phyloP scores from a whole-genome alignment of 371 early-diverging fungal genomes.

The Syncephalastrum contaminatum region DNA sequence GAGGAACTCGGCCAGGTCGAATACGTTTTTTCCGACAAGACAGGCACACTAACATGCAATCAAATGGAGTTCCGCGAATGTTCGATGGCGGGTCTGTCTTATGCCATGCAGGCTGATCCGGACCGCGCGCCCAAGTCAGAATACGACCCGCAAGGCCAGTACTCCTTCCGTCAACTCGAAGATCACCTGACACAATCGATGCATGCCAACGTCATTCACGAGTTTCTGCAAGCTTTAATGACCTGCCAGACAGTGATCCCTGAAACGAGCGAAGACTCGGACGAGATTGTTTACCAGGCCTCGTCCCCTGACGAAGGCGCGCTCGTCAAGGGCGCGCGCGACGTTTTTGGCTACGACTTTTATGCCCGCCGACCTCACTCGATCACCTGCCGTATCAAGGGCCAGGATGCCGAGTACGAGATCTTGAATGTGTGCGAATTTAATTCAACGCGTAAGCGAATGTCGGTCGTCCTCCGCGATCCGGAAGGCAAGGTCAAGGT shows the following conservation, averaged over 20 bases:
- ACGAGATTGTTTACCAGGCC: slow-evolving; percentile 79
- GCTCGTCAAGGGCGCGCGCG: slow-evolving; percentile 79
- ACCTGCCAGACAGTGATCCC: slow-evolving; percentile 99
- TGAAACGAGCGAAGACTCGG: slow-evolving; percentile 53
- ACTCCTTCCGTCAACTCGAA: slow-evolving; percentile 63
- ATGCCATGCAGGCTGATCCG: slow-evolving; percentile 66
- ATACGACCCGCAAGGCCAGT: slow-evolving; percentile 39
- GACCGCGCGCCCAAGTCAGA: slow-evolving; percentile 43
- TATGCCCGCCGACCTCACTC: slow-evolving; percentile 87
- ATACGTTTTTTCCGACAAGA: slow-evolving; percentile 88
- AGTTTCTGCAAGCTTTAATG: slow-evolving; percentile 79
- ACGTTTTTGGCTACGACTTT: slow-evolving; percentile 62
- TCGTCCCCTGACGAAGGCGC: slow-evolving; percentile 92
- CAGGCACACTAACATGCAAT: slow-evolving; percentile 96
- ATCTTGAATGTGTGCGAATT: slow-evolving; percentile 96
- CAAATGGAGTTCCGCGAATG: slow-evolving; percentile 93
- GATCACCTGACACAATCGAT: slow-evolving; percentile 54
- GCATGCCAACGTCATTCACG: slow-evolving; percentile 55
- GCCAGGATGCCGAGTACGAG: slow-evolving; percentile 73
- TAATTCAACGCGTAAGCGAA: slow-evolving; percentile 96
- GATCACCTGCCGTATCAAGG: slow-evolving; percentile 72
- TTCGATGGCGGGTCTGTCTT: slow-evolving; percentile 75
- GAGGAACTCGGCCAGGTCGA: slow-evolving; percentile 93
- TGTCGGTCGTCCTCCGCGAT: slow-evolving; percentile 91
- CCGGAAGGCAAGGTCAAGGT: slow-evolving; percentile 91